Conservation (phyloP, 1,284 basidiomycete genomes). For the Moesziomyces aphidis region DNA sequence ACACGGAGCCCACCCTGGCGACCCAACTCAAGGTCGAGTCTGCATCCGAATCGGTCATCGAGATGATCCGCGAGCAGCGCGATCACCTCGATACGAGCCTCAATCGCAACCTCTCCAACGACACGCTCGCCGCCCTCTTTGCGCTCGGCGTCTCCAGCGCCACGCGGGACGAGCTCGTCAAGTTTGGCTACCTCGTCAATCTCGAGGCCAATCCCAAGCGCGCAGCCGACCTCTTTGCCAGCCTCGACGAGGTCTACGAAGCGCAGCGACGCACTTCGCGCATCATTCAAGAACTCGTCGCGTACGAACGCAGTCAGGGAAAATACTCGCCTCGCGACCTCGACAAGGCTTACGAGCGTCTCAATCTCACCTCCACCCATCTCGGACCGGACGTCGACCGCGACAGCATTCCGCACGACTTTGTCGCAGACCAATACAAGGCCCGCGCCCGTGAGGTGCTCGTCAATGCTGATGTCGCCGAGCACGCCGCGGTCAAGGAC, state of each 20-base stretch:
- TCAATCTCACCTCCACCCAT: conserved; percentile 23
- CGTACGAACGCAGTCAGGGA: conserved; percentile 40
- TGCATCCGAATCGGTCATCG: conserved; percentile 23
- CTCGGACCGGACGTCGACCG: conserved; percentile 34
- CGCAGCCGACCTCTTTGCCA: conserved; percentile 25
- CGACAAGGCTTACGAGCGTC: conserved; percentile 42
- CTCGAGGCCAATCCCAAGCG: conserved; percentile 20
- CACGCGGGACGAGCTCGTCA: conserved; percentile 43
- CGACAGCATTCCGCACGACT: conserved; percentile 28
- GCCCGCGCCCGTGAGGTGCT: conserved; percentile 35
- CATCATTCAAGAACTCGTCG: conserved; percentile 38
- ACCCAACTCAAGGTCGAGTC: conserved; percentile 9
- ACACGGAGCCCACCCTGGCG: conserved; percentile 8
- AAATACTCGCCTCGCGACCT: conserved; percentile 28
- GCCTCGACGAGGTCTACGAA: conserved; percentile 26
- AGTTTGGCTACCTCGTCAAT: conserved; percentile 46
- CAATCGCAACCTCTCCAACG: conserved; percentile 3
- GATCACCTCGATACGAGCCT: conserved; percentile 30
- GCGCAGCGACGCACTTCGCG: conserved; percentile 35
- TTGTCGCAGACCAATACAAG: conserved; percentile 43
- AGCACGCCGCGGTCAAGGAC: conserved; percentile 38
- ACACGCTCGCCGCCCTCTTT: conserved; percentile 27
- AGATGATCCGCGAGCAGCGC: conserved; percentile 22
- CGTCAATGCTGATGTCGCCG: conserved; percentile 31
- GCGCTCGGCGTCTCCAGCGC: conserved; percentile 29